A percentile compares a stretch with the other conserved stretches of the same genome.
Conservation (phyloP, 768 basidiomycete genomes). For the Tricholoma saponaceum region DNA sequence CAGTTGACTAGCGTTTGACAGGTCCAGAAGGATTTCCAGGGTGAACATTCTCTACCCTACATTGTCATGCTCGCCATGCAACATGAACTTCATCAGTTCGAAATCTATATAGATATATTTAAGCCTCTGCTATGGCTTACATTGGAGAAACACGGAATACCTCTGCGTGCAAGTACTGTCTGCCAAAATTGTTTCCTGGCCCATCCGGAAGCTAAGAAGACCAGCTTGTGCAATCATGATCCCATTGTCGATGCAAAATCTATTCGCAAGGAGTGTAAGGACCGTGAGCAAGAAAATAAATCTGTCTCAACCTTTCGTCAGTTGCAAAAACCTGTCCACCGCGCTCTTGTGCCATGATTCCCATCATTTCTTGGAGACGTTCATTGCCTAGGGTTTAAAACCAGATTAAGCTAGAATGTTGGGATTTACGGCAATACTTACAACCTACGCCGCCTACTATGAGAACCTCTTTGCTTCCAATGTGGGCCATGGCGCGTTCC, state of each 20-base stretch:
- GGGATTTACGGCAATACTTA: conserved; percentile 34
- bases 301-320: conserved; percentile 73
- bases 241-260: conserved; percentile 99
- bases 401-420: not conserved
- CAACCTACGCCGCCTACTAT: conserved; percentile 99
- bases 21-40: not conserved
- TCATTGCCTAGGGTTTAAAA: conserved; percentile 63
- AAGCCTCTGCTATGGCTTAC: not conserved
- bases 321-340: conserved; percentile 90
- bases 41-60: conserved; percentile 1
- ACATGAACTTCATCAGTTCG: conserved; percentile 94
- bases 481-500: conserved; percentile 98
- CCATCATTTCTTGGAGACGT: conserved; percentile 98
- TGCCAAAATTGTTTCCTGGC: conserved; percentile 66
- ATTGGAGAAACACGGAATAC: conserved; percentile 33
- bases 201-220: conserved; percentile 88
- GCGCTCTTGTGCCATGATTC: conserved; percentile 90
- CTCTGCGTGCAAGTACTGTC: conserved; percentile 92
- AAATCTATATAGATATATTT: conserved; percentile 49
- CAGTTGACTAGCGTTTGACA: not conserved
- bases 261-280: conserved; percentile 23
- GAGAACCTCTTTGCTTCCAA: conserved; percentile 91
- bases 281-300: not conserved
- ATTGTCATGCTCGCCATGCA: conserved; percentile 68
- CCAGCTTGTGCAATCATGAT: conserved; percentile 99